These are phyloP conservation scores for Aspergillus baeticus DNA, from an alignment of 495 filamentous ascomycete genomes.

Conservation along the genomic window DNA sequence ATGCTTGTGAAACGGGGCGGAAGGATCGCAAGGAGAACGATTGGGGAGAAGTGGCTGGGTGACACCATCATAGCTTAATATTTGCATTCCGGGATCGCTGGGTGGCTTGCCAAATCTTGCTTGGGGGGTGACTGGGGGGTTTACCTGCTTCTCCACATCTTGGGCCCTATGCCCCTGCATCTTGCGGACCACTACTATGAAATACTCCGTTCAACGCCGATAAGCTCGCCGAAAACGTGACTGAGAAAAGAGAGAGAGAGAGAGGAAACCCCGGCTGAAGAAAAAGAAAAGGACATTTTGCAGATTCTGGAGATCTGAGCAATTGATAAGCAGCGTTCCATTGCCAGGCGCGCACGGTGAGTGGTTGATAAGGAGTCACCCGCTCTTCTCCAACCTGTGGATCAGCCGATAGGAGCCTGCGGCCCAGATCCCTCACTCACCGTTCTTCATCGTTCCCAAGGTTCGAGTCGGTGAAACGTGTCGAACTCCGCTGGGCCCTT, in stretches of 20 bases:
- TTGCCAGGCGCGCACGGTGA: background rate
- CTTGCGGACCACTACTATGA: background rate
- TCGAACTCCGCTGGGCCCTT: too few species aligned
- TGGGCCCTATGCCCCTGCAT: slow-evolving; percentile 16
- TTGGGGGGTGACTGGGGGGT: slow-evolving; percentile 5
- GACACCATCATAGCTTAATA: slow-evolving; percentile 3
- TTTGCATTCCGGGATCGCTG: background rate
- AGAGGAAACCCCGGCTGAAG: background rate
- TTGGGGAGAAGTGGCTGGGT: slow-evolving; percentile 1
- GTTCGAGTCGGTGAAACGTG: too few species aligned
- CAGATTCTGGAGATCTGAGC: too few species aligned
- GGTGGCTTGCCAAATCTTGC: background rate
- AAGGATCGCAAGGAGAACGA: background rate
- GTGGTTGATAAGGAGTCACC: slow-evolving; percentile 5
- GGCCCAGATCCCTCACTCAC: too few species aligned
- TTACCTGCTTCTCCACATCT: slow-evolving; percentile 41
- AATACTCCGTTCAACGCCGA: too few species aligned
- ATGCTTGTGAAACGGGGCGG: slow-evolving; percentile 1
- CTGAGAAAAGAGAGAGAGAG: too few species aligned
- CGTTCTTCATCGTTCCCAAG: too few species aligned
- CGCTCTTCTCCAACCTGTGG: background rate
- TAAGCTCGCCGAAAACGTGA: too few species aligned
- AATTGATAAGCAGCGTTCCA: slow-evolving; percentile 3
- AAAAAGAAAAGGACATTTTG: background rate
- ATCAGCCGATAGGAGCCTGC: too few species aligned